A percentile compares a stretch with the other conserved stretches of the same genome.
Conservation (phyloP, 495 filamentous ascomycete species). For the Aspergillus avenaceus region DNA sequence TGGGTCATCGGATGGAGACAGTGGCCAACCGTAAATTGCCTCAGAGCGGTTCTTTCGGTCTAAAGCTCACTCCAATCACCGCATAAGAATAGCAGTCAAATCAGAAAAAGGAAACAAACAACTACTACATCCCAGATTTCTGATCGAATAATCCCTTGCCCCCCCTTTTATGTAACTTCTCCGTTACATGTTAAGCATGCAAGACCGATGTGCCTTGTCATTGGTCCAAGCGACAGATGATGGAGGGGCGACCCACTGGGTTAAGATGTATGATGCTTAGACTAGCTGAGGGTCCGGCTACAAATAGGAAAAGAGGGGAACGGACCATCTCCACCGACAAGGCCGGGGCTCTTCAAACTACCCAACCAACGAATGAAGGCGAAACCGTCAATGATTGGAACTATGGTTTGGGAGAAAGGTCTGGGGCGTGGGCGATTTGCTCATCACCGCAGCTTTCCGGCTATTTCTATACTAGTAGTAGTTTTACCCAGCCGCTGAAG, state of each 20-base stretch:
- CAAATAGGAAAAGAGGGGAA: slow-evolving; percentile 17
- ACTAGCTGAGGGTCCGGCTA: slow-evolving; percentile 14
- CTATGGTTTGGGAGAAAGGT: not conserved
- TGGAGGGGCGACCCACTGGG: slow-evolving; percentile 1
- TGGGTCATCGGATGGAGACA: slow-evolving; percentile 3
- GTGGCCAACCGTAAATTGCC: not conserved
- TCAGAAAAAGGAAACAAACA: not conserved
- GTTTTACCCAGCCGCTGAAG: too few relatives aligned
- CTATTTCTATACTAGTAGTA: not conserved
- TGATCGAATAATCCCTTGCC: not conserved
- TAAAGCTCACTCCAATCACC: not conserved
- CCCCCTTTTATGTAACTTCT: slow-evolving; percentile 1
- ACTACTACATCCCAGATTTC: not conserved
- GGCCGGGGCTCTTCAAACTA: not conserved
- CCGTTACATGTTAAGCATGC: slow-evolving; percentile 8
- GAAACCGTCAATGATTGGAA: not conserved
- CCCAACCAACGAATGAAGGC: not conserved
- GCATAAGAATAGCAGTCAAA: not conserved
- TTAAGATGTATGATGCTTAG: slow-evolving; percentile 23
- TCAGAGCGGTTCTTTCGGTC: too few relatives aligned
- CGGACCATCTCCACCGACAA: slow-evolving; percentile 1
- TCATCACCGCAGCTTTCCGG: not conserved
- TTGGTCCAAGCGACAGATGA: not conserved
- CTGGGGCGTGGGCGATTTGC: not conserved
- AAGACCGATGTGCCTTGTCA: not conserved